Conservation (phyloP, 2,329 filamentous ascomycete genomes). For the Chalara sp. region DNA sequence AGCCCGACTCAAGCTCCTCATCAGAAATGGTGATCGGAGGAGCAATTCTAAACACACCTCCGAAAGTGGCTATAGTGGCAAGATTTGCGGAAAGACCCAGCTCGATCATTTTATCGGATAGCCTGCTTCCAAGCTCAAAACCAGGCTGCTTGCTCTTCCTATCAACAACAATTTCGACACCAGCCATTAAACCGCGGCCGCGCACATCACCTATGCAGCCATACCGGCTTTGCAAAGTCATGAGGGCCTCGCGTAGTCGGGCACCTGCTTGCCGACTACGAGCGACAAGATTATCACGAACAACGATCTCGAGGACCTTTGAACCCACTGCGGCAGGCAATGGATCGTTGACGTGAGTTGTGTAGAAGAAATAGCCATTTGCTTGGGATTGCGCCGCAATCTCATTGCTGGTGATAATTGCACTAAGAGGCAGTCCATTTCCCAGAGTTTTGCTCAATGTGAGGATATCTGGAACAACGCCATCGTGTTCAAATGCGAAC, state of each 20-base stretch:
- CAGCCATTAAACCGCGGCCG: constrained; percentile 50
- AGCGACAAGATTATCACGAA: constrained; percentile 43
- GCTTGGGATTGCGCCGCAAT: constrained; percentile 44
- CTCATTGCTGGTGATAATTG: constrained; percentile 47
- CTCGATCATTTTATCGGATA: constrained; percentile 42
- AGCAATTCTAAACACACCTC: constrained; percentile 51
- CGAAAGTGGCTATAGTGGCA: constrained; percentile 45
- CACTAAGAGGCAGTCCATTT: constrained; percentile 50
- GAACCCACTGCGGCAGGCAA: constrained; percentile 52
- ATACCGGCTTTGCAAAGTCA: constrained; percentile 42
- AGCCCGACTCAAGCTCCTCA: constrained; percentile 41
- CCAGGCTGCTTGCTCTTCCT: constrained; percentile 38
- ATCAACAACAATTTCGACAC: constrained; percentile 50
- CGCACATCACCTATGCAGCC: constrained; percentile 56
- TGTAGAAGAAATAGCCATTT: constrained; percentile 48
- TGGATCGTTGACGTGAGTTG: constrained; percentile 57
- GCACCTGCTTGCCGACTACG: constrained; percentile 39
- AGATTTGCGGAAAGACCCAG: constrained; percentile 52
- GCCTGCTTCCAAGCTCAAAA: constrained; percentile 37
- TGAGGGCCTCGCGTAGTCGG: constrained; percentile 42
- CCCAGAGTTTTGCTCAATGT: constrained; percentile 55
- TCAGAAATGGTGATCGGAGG: constrained; percentile 52
- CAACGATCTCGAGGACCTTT: constrained; percentile 56
- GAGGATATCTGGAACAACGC: constrained; percentile 50
- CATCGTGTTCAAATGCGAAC: constrained; percentile 52